Evolutionary conservation across 2,329 filamentous ascomycete species (phyloP).

Genomic region (Iodosphaeria phyllophila): DNA sequence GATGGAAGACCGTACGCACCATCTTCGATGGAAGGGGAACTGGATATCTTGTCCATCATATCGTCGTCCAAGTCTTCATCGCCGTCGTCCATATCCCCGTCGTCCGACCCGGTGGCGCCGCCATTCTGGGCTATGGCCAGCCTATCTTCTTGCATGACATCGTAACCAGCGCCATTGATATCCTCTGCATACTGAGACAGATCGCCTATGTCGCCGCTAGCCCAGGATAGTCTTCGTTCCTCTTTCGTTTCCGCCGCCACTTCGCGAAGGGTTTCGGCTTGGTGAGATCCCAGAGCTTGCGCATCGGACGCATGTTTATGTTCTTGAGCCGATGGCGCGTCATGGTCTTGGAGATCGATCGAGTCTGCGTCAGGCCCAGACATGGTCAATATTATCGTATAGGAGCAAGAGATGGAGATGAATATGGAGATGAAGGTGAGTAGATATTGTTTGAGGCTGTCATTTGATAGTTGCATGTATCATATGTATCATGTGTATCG

Average conservation of each 20-base stretch:
- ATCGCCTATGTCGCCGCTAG: conserved; percentile 20
- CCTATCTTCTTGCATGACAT: conserved; percentile 31
- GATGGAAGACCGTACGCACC: conserved; percentile 67
- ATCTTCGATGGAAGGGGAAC: conserved; percentile 97
- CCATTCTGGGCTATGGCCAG: conserved; percentile 44
- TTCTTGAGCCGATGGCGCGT: conserved; percentile 68
- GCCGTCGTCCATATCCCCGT: conserved; percentile 48
- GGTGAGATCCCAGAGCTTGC: conserved; percentile 49
- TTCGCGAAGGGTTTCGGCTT: conserved; percentile 68
- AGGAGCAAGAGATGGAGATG: conserved; percentile 1
- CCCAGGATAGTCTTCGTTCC: conserved; percentile 40
- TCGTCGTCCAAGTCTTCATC: conserved; percentile 73
- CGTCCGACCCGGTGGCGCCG: conserved; percentile 26
- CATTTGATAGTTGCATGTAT: neutral
- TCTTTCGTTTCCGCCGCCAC: conserved; percentile 64
- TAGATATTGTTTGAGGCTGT: neutral
- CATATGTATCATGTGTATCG: conserved; percentile 1
- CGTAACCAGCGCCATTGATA: conserved; percentile 19
- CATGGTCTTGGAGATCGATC: conserved; percentile 78
- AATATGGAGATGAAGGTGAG: conserved; percentile 4
- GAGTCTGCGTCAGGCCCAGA: conserved; percentile 52
- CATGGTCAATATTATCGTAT: no score
- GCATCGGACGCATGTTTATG: conserved; percentile 36
- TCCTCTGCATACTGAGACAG: conserved; percentile 27
- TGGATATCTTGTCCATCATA: conserved; percentile 97